Evolutionary conservation across 1,139 yeast species (phyloP).

Genomic region (Tardiomyces digboiensis): DNA sequence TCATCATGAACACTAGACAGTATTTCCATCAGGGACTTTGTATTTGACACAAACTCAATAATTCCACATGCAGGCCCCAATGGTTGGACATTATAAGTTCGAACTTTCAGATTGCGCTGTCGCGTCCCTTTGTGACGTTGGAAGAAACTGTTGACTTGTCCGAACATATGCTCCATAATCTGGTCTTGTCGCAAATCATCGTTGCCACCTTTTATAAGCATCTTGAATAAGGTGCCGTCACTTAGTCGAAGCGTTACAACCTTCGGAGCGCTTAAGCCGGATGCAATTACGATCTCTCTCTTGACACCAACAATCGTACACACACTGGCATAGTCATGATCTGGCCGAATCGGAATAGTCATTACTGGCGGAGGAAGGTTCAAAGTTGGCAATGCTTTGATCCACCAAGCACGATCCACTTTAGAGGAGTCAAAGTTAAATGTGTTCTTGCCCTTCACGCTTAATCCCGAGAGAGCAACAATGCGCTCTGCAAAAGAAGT

Average conservation of each 20-base stretch:
- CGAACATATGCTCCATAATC: slow-evolving; percentile 95
- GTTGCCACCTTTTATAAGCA: slow-evolving; percentile 72
- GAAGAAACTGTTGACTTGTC: slow-evolving; percentile 70
- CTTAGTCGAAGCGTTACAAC: slow-evolving; percentile 46
- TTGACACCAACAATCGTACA: slow-evolving; percentile 41
- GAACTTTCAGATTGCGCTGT: slow-evolving; percentile 45
- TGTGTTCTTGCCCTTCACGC: neutral
- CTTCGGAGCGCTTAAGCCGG: slow-evolving; percentile 84
- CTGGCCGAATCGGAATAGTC: slow-evolving; percentile 33
- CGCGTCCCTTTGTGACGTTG: slow-evolving; percentile 46
- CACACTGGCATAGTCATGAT: slow-evolving; percentile 38
- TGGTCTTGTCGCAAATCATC: slow-evolving; percentile 95
- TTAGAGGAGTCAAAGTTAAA: neutral
- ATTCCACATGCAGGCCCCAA: slow-evolving; percentile 83
- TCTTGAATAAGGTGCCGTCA: slow-evolving; percentile 47
- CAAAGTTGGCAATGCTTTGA: slow-evolving; percentile 33
- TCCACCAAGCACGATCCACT: slow-evolving; percentile 38
- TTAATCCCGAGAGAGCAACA: slow-evolving; percentile 2
- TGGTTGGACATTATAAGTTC: slow-evolving; percentile 89
- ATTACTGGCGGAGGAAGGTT: slow-evolving; percentile 65
- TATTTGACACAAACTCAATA: slow-evolving; percentile 80
- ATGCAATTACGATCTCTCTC: slow-evolving; percentile 46
- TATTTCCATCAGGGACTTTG: slow-evolving; percentile 62
- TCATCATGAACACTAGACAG: slow-evolving; percentile 46
- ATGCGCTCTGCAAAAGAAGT: slow-evolving; percentile 4